Evolutionary conservation across 768 basidiomycete species (phyloP).

Genomic region (Termitomyces sp.): DNA sequence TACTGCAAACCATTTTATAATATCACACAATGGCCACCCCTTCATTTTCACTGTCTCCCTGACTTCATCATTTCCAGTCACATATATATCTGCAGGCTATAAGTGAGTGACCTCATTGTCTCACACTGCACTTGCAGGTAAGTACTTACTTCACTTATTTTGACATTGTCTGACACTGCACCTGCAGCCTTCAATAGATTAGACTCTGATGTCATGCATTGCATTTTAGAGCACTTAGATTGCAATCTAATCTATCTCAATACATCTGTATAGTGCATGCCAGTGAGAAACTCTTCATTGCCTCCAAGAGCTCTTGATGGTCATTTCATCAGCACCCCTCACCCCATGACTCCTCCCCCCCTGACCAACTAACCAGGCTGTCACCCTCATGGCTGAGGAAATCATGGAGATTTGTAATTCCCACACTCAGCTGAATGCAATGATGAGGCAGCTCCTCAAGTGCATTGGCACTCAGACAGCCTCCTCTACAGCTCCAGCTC

Average conservation of each 20-base stretch:
- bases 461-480: background rate
- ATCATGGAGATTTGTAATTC: background rate
- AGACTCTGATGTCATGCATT: background rate
- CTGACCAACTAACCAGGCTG: fast-evolving
- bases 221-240: too few species aligned
- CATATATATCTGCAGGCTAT: too few species aligned
- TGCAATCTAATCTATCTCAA: too few species aligned
- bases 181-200: background rate
- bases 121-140: background rate
- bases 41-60: too few species aligned
- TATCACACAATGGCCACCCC: too few species aligned
- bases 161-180: background rate
- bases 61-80: too few species aligned
- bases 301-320: background rate
- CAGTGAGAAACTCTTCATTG: background rate
- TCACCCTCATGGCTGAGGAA: background rate
- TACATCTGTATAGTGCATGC: background rate
- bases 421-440: background rate
- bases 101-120: background rate
- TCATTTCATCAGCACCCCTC: background rate
- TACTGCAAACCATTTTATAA: too few species aligned
- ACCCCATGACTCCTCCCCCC: background rate
- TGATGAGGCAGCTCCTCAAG: background rate
- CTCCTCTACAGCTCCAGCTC: background rate
- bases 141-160: background rate